Conservation (phyloP, 2,329 filamentous ascomycete species). For the Microdochium nivale region DNA sequence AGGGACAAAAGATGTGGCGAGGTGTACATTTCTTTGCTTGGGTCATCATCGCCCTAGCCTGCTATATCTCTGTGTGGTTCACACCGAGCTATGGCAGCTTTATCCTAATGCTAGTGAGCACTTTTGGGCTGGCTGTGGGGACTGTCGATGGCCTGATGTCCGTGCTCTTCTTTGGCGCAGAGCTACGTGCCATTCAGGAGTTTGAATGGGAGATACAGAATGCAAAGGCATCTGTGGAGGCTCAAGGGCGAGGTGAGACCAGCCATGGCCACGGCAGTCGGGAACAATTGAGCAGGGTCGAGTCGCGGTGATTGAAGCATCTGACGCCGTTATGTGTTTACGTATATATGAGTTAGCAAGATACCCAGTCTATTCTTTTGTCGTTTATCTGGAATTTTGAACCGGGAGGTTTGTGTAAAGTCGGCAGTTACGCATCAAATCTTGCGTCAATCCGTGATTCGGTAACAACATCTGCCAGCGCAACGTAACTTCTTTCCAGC, state of each 20-base stretch:
- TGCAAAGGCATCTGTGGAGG: slow-evolving; percentile 37
- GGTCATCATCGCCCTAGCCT: slow-evolving; percentile 60
- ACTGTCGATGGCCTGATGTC: slow-evolving; percentile 80
- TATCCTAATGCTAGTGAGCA: slow-evolving; percentile 69
- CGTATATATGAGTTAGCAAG: background rate
- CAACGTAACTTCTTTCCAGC: too few relatives aligned
- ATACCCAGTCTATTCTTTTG: background rate
- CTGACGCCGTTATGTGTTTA: background rate
- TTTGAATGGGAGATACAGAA: slow-evolving; percentile 89
- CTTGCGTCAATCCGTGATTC: too few relatives aligned
- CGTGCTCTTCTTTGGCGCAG: slow-evolving; percentile 75
- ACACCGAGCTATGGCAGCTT: slow-evolving; percentile 69
- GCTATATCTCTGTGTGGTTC: slow-evolving; percentile 81
- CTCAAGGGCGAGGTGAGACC: slow-evolving; percentile 5
- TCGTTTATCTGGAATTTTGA: background rate
- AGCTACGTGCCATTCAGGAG: slow-evolving; percentile 75
- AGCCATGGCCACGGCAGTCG: background rate
- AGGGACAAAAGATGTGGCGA: slow-evolving; percentile 62
- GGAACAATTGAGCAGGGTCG: background rate
- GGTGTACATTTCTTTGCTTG: slow-evolving; percentile 65
- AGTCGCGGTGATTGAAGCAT: background rate
- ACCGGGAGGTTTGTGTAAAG: too few relatives aligned
- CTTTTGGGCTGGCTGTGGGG: slow-evolving; percentile 67
- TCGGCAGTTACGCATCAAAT: too few relatives aligned
- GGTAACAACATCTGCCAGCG: too few relatives aligned